phyloP scores from a whole-genome alignment of 306 rosid species.

The Rosa lucieae region DNA sequence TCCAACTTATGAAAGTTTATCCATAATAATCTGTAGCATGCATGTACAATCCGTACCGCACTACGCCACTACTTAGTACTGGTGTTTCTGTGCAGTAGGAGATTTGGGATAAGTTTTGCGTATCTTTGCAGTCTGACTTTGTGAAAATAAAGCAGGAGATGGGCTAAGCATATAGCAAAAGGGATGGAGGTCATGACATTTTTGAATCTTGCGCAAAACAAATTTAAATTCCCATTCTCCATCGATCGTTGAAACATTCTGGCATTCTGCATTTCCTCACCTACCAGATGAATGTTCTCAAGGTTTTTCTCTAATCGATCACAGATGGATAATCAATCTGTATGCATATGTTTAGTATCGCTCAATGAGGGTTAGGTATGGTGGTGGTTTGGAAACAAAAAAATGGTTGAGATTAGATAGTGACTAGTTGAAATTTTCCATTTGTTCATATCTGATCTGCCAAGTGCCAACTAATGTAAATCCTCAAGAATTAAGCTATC shows the following conservation, averaged over 20 bases:
- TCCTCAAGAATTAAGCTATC: not conserved
- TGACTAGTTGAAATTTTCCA: not conserved
- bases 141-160: conserved; percentile 9
- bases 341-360: not conserved
- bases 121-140: conserved; percentile 14
- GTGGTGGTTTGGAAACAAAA: not conserved
- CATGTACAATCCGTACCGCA: conserved; percentile 15
- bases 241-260: not conserved
- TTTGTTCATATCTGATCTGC: not conserved
- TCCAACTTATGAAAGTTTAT: not conserved
- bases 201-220: conserved; percentile 1
- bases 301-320: not conserved
- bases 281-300: not conserved
- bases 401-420: not conserved
- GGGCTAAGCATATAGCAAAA: not conserved
- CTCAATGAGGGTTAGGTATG: not conserved
- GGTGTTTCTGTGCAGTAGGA: not conserved
- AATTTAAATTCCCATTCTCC: not conserved
- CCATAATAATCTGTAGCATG: not conserved
- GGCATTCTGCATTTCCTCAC: conserved; percentile 2
- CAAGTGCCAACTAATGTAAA: not conserved
- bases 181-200: conserved; percentile 1
- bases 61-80: not conserved
- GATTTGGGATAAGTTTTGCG: conserved; percentile 12
- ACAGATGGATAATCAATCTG: not conserved